Evolutionary conservation across 2,329 filamentous ascomycete species (phyloP).

Genomic region (Trichoderma aggressivum): DNA sequence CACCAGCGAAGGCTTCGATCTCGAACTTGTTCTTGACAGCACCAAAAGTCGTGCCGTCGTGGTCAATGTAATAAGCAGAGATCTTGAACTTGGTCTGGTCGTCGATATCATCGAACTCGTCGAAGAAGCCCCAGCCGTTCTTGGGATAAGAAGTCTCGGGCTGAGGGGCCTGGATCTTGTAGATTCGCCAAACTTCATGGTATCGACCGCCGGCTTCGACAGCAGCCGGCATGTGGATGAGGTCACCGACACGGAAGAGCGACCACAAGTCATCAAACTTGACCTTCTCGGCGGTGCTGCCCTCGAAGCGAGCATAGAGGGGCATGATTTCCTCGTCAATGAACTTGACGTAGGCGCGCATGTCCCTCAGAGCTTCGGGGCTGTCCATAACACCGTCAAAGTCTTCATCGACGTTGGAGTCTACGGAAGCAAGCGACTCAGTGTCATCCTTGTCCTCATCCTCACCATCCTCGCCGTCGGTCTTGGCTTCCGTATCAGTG

Average conservation of each 20-base stretch:
- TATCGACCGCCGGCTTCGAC: slow-evolving; percentile 36
- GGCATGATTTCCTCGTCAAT: slow-evolving; percentile 43
- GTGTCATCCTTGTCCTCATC: slow-evolving; percentile 28
- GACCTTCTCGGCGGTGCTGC: slow-evolving; percentile 31
- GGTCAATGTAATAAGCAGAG: slow-evolving; percentile 42
- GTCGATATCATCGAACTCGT: slow-evolving; percentile 31
- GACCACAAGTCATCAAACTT: slow-evolving; percentile 43
- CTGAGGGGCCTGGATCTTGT: slow-evolving; percentile 32
- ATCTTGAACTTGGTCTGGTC: slow-evolving; percentile 37
- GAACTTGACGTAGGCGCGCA: slow-evolving; percentile 44
- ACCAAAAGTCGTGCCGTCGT: slow-evolving; percentile 39
- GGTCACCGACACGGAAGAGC: slow-evolving; percentile 39
- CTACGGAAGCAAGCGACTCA: slow-evolving; percentile 35
- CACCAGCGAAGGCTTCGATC: slow-evolving; percentile 37
- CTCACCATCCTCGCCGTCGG: slow-evolving; percentile 21
- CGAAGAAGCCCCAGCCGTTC: slow-evolving; percentile 36
- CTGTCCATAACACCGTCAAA: slow-evolving; percentile 38
- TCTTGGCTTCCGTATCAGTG: not conserved
- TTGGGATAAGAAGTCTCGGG: slow-evolving; percentile 30
- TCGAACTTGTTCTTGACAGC: slow-evolving; percentile 38
- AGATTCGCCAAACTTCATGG: slow-evolving; percentile 40
- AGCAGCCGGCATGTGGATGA: slow-evolving; percentile 39
- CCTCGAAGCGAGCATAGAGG: slow-evolving; percentile 30
- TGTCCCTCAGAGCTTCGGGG: slow-evolving; percentile 38
- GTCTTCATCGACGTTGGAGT: slow-evolving; percentile 37